Conservation (phyloP, 225 moss, liverwort and hornwort genomes). For the Straminergon stramineum region DNA sequence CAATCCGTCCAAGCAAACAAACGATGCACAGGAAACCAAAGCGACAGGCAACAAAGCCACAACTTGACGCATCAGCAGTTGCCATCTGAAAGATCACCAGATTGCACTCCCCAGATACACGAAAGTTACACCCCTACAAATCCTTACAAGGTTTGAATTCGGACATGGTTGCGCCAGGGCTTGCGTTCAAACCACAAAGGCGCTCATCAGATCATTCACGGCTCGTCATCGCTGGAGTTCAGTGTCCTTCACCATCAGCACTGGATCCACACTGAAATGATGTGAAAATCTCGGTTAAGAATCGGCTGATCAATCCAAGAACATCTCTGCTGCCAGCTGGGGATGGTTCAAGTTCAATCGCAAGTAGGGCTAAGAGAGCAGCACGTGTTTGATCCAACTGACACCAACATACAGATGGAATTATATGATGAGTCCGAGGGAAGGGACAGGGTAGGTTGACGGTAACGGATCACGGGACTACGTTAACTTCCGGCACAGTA, state of each 20-base stretch:
- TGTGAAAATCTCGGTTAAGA: neutral
- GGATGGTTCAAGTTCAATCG: neutral
- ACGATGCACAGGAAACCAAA: neutral
- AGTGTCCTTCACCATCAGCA: neutral
- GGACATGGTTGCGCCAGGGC: neutral
- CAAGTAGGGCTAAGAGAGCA: neutral
- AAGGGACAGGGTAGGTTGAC: neutral
- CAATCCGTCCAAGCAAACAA: neutral
- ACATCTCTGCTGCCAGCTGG: neutral
- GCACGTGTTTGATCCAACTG: neutral
- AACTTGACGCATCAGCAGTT: neutral
- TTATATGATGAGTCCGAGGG: neutral
- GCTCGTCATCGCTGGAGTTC: neutral
- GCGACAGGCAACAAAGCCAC: neutral
- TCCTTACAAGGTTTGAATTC: neutral
- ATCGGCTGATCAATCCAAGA: neutral
- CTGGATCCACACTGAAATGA: neutral
- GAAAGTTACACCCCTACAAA: neutral
- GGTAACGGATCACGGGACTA: neutral
- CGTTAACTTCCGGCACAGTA: neutral
- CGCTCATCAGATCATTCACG: neutral
- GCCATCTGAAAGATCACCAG: neutral
- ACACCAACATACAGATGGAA: neutral
- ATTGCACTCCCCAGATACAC: neutral
- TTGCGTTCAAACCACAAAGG: neutral